Evolutionary conservation across 768 basidiomycete species (phyloP).

Genomic region (Auricularia sp.): DNA sequence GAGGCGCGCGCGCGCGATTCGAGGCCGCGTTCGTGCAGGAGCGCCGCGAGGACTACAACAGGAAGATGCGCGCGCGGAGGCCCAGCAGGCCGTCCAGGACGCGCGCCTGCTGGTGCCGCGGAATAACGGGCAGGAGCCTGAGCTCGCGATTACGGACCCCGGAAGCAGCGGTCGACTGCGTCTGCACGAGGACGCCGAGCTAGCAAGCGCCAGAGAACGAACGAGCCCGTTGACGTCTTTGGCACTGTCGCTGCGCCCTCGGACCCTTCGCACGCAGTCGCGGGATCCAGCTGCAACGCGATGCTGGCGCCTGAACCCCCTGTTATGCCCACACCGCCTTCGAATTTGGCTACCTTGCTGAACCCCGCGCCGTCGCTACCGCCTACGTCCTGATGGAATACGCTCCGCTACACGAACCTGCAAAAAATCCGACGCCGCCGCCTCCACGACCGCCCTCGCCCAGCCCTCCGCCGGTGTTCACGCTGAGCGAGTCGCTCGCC

Average conservation of each 20-base stretch:
- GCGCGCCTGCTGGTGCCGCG: conserved; percentile 48
- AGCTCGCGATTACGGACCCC: conserved; percentile 65
- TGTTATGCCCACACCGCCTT: neutral
- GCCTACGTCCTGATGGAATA: neutral
- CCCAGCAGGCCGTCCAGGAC: conserved; percentile 19
- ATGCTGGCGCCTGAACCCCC: conserved; percentile 8
- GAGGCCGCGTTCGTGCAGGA: conserved; percentile 69
- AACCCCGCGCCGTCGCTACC: neutral
- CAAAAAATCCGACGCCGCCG: conserved; percentile 4
- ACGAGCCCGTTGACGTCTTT: conserved; percentile 2
- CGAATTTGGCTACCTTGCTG: neutral
- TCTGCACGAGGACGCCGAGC: conserved; percentile 27
- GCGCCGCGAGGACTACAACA: conserved; percentile 38
- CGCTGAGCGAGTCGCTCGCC: conserved; percentile 44
- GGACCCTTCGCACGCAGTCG: conserved; percentile 13
- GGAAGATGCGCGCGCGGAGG: conserved; percentile 16
- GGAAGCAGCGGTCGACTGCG: conserved; percentile 52
- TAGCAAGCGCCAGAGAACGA: conserved; percentile 43
- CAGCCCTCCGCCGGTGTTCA: conserved; percentile 58
- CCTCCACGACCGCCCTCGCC: conserved; percentile 16
- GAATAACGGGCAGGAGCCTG: conserved; percentile 59
- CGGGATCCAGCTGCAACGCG: conserved; percentile 9
- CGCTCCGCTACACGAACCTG: conserved; percentile 7
- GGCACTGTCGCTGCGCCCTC: neutral
- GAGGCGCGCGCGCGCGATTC: conserved; percentile 82